Conservation (phyloP, 2,329 filamentous ascomycete genomes). For the Botrytis tulipae region DNA sequence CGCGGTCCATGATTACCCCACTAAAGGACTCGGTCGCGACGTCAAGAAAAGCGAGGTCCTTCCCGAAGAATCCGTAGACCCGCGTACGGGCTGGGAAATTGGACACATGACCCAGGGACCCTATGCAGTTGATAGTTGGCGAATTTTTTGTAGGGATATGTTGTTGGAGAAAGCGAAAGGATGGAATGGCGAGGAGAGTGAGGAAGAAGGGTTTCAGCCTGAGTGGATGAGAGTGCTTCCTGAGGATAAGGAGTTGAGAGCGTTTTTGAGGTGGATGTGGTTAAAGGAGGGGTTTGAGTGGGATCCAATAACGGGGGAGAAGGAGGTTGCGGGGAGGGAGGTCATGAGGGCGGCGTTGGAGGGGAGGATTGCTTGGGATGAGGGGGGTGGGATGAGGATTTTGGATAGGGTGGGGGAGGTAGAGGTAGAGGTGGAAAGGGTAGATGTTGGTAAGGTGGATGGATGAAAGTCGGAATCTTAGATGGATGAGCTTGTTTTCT, state of each 20-base stretch:
- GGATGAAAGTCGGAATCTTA: background rate
- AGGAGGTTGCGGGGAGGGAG: slow-evolving; percentile 50
- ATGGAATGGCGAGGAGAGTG: slow-evolving; percentile 65
- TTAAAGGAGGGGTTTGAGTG: slow-evolving; percentile 80
- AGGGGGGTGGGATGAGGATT: slow-evolving; percentile 39
- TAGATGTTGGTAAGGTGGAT: background rate
- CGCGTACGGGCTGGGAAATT: slow-evolving; percentile 66
- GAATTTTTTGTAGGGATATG: slow-evolving; percentile 85
- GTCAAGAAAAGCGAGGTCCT: slow-evolving; percentile 48
- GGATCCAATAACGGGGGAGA: slow-evolving; percentile 70
- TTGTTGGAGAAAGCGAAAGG: slow-evolving; percentile 64
- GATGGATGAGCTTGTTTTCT: background rate
- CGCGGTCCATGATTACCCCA: slow-evolving; percentile 55
- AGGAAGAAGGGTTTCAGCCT: slow-evolving; percentile 63
- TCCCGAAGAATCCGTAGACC: slow-evolving; percentile 42
- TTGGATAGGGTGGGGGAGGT: slow-evolving; percentile 37
- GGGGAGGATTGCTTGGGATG: slow-evolving; percentile 49
- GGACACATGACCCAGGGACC: slow-evolving; percentile 78
- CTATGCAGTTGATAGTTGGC: slow-evolving; percentile 87
- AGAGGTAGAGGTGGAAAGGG: background rate
- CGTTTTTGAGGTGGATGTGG: slow-evolving; percentile 90
- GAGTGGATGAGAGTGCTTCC: slow-evolving; percentile 90
- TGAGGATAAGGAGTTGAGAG: slow-evolving; percentile 82
- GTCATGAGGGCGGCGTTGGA: slow-evolving; percentile 57
- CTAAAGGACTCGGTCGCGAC: slow-evolving; percentile 48